Evolutionary conservation across 169 alveolate species (phyloP).

Genomic region (Plasmodium malariae): DNA sequence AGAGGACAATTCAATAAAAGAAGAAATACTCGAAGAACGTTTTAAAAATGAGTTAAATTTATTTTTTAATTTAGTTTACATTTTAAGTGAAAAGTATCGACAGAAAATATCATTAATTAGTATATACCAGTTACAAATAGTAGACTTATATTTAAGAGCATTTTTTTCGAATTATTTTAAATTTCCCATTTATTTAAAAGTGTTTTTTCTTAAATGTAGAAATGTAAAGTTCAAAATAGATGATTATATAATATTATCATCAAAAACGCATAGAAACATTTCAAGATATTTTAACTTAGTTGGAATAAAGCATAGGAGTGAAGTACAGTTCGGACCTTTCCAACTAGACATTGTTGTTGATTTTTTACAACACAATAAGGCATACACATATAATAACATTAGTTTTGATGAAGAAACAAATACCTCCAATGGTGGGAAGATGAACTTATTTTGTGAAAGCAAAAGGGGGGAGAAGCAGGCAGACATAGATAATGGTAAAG

Average conservation of each 20-base stretch:
- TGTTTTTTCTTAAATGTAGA: constrained; percentile 40
- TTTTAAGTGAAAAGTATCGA: constrained; percentile 65
- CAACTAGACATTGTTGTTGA: constrained; percentile 72
- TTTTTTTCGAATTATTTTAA: constrained; percentile 29
- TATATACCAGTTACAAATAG: constrained; percentile 60
- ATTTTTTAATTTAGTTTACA: constrained; percentile 56
- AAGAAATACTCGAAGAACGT: background rate
- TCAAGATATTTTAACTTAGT: constrained; percentile 48
- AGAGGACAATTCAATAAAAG: background rate
- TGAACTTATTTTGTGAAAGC: background rate
- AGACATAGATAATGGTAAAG: background rate
- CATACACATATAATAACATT: background rate
- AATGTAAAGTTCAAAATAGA: constrained; percentile 28
- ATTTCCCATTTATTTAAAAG: constrained; percentile 47
- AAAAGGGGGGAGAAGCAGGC: background rate
- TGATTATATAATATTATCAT: constrained; percentile 54
- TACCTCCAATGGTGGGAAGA: background rate
- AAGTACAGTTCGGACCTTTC: constrained; percentile 68
- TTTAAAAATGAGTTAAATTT: constrained; percentile 65
- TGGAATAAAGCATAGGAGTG: constrained; percentile 60
- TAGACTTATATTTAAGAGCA: constrained; percentile 53
- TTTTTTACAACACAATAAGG: constrained; percentile 4
- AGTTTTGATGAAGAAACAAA: background rate
- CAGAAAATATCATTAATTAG: constrained; percentile 50
- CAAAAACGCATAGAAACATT: constrained; percentile 66